phyloP scores from a whole-genome alignment of 2,329 filamentous ascomycete genomes.

The Pseudogymnoascus sp. region DNA sequence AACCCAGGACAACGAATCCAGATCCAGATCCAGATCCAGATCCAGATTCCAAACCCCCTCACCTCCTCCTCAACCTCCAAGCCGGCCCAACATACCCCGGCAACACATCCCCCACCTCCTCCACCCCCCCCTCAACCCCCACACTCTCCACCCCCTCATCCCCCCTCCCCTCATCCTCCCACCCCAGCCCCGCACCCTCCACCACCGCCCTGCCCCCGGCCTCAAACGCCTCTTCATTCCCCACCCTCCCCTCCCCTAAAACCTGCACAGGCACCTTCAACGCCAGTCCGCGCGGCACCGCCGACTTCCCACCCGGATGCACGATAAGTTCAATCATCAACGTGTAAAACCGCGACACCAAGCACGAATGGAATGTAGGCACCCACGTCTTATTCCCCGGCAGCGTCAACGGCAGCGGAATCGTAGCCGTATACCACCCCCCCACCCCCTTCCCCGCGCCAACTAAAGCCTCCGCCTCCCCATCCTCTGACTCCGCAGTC shows the following conservation, averaged over 20 bases:
- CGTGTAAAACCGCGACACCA: constrained; percentile 54
- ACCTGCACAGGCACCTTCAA: not conserved
- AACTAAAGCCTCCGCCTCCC: not conserved
- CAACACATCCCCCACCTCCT: not conserved
- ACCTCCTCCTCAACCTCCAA: not conserved
- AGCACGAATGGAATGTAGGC: constrained; percentile 63
- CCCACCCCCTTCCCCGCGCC: not conserved
- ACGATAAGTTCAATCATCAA: constrained; percentile 51
- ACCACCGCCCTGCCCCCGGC: not conserved
- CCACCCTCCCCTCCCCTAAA: not conserved
- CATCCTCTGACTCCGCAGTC: constrained; percentile 7
- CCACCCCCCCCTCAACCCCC: not conserved
- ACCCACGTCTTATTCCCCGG: constrained; percentile 54
- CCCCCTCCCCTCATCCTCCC: not conserved
- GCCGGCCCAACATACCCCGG: not conserved
- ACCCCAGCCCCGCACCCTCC: not conserved
- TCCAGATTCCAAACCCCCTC: not conserved
- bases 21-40: not conserved
- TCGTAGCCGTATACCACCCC: constrained; percentile 47
- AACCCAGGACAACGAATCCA: not conserved
- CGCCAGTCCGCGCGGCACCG: not conserved
- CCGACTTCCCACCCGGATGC: constrained; percentile 28
- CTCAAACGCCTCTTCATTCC: not conserved
- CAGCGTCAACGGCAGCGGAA: constrained; percentile 55
- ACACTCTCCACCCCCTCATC: not conserved